phyloP scores from a whole-genome alignment of 2,329 filamentous ascomycete genomes.

The Exophiala xenobiotica region DNA sequence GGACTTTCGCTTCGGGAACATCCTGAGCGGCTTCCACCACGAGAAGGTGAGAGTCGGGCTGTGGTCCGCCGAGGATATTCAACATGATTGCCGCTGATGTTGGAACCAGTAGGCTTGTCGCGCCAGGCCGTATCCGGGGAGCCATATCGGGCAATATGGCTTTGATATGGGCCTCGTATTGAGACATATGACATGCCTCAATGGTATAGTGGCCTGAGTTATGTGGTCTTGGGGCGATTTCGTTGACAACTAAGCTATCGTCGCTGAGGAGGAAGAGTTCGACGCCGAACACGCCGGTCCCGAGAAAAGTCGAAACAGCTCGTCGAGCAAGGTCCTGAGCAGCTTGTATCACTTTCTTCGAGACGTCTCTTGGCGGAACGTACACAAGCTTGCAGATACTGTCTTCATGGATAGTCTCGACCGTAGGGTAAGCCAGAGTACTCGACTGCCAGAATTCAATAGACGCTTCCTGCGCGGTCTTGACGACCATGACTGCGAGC shows the following conservation, averaged over 20 bases:
- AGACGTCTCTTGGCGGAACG: conserved; percentile 73
- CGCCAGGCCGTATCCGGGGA: conserved; percentile 58
- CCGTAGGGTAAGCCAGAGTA: conserved; percentile 74
- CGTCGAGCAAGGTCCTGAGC: conserved; percentile 76
- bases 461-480: conserved; percentile 67
- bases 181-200: conserved; percentile 83
- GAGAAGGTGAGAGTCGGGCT: conserved; percentile 61
- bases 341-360: conserved; percentile 57
- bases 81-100: conserved; percentile 54
- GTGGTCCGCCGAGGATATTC: conserved; percentile 57
- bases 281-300: conserved; percentile 91
- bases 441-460: conserved; percentile 43
- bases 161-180: conserved; percentile 86
- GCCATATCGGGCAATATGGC: conserved; percentile 65
- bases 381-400: conserved; percentile 93
- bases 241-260: conserved; percentile 74
- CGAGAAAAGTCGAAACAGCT: conserved; percentile 76
- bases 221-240: conserved; percentile 79
- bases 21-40: conserved; percentile 58
- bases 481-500: conserved; percentile 90
- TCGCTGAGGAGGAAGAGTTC: conserved; percentile 88
- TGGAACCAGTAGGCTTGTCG: conserved; percentile 47
- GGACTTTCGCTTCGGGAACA: conserved; percentile 63
- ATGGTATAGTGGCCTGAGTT: conserved; percentile 97
- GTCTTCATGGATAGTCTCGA: conserved; percentile 94